Base-by-base conservation (phyloP, 176 grass and related monocot genomes). In the Eleusine coracana region DNA sequence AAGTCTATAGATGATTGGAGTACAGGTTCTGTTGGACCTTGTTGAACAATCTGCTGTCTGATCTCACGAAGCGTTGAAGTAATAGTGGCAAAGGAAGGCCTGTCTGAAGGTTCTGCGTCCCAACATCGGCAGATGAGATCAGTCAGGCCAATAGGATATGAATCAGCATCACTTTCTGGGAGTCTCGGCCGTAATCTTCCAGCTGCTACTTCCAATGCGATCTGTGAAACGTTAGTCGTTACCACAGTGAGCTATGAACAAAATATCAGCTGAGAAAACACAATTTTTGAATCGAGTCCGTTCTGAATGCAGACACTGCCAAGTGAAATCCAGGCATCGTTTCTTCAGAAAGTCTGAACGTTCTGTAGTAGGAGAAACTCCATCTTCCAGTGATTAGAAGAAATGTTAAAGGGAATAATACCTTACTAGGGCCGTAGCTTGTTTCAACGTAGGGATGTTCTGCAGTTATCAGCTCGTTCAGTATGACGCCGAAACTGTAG, bases 401-500 rank as follows among this genome's bases (percentile, higher is more conserved):
- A 3, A 63, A 39, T 36, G 59, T 1, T 7, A 61, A 10, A 71
- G 25, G 13, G 55, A 51, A 2, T 65, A 51, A 0, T 65, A 90
- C 92, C 84, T 89, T 84, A 31, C 83, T 82, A 20, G 92, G 86
- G 2, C 86, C 84, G 52, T 84, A 89, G 68, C 15, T 82, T 0
- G 89, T 89, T 1, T 91, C 84, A 6, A 89, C 75, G 68, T 89
- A 91, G 5, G 92, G 89, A 62, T 87, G 86, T 58, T 94, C 86
- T 9, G 77, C 89, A 27, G 86, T 94, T 4, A 91, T 49, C 6
- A 94, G 73, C 60, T 94, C 89, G 18, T 91, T 94, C n/a, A 89
- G 61, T 23, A 87, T 65, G 52, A 94, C 8, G 77, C 84, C 89
- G 51, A 94, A 94, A 39, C 92, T 91, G 67, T 91, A 94, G 8